phyloP scores from a whole-genome alignment of 2,329 filamentous ascomycete species.

The Fusarium odoratissimum region DNA sequence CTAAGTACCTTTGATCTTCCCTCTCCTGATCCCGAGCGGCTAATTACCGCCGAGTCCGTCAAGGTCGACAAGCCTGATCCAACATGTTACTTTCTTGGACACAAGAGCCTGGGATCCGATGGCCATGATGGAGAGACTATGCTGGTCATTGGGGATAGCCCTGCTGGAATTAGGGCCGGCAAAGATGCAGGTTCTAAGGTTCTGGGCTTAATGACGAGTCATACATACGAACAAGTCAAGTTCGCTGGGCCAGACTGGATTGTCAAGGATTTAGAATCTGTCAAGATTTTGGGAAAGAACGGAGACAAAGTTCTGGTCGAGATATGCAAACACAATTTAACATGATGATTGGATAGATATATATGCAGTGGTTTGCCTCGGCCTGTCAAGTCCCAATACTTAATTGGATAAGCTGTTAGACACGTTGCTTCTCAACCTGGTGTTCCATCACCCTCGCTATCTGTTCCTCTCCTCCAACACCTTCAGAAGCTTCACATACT shows the following conservation, averaged over 20 bases:
- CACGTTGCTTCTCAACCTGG: neutral
- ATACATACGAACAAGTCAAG: neutral
- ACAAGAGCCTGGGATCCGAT: too few species aligned
- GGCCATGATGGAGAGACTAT: too few species aligned
- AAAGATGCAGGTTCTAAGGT: too few species aligned
- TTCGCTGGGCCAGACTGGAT: too few species aligned
- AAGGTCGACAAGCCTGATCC: rapidly evolving
- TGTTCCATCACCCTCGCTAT: rapidly evolving
- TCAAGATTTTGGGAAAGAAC: rapidly evolving
- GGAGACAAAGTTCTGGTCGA: rapidly evolving
- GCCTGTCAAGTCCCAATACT: rapidly evolving
- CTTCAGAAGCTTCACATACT: neutral
- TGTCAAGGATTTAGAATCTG: neutral
- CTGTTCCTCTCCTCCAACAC: neutral
- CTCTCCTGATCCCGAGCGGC: too few species aligned
- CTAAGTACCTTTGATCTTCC: too few species aligned
- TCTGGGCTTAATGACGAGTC: neutral
- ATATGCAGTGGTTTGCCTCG: rapidly evolving
- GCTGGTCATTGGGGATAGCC: too few species aligned
- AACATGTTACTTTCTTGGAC: neutral
- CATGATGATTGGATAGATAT: rapidly evolving
- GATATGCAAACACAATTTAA: rapidly evolving
- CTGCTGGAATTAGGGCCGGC: too few species aligned
- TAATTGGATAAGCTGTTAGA: rapidly evolving
- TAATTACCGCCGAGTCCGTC: rapidly evolving